Evolutionary conservation across 2,329 filamentous ascomycete species (phyloP), one percentile per base, ranked within the genome.

Genomic region (Mollisiaceae sp.): DNA sequence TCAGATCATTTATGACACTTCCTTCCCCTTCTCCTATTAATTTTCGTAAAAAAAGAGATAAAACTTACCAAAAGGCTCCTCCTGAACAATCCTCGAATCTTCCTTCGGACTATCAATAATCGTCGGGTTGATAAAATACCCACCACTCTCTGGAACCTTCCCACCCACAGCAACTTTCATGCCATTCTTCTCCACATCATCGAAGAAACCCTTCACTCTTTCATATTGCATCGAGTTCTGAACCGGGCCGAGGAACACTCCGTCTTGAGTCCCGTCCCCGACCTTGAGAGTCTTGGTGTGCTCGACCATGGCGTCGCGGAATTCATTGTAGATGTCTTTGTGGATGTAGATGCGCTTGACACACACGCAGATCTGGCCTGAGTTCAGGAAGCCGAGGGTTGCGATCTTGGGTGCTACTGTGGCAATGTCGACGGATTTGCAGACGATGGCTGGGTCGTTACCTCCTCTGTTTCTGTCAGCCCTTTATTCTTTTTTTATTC

Each of bases 161-260:
- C 79, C 82, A 11, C 83, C 85, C 8, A 81, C 71, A 0, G 82
- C 82, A 41, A 86, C 79, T 14, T 82, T 81, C 70, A 85, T 81
- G 59, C 84, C 83, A 39, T 84, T 82, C 67, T 79, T 79, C 71
- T 83, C 81, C 65, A 83, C 85, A 60, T 88, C 84, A 11, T 80
- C 79, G 59, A 89, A 81, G 66, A 88, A 82, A 14, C 79, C 75
- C 71, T 83, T 84, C 27, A 87, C 85, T 27, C 82, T 82, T 57
- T 88, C 83, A 72, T 82, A 91, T 75, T 91, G 89, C 82, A 86
- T 83, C 69, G 81, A 77, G 76, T 91, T 91, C 66, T 88, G 86
- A 2, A 91, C 77, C 0, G 89, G 89, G 0, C 86, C 84, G 78
- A 59, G 77, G 79, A 60, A 82, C 75, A 47, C 76, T 65, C 71